phyloP scores from a whole-genome alignment of 2,329 filamentous ascomycete genomes.

The Paraconiothyrium sp. region DNA sequence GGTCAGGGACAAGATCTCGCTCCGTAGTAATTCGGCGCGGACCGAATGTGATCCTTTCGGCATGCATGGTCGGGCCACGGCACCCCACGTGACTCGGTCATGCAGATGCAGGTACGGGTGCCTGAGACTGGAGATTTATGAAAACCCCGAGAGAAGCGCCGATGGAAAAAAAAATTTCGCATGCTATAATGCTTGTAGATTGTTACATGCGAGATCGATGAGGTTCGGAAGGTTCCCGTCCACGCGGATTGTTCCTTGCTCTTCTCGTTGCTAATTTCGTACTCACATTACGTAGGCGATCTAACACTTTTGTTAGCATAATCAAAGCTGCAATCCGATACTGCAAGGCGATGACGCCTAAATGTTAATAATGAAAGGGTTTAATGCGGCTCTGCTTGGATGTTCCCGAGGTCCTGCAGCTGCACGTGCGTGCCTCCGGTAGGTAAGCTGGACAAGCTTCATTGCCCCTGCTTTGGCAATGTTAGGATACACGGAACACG shows the following conservation, averaged over 20 bases:
- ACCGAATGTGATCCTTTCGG: constrained; percentile 10
- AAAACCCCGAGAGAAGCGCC: background rate
- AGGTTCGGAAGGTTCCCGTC: background rate
- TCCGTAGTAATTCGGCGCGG: constrained; percentile 13
- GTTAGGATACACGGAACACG: too few relatives aligned
- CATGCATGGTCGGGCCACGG: background rate
- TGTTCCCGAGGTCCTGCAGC: background rate
- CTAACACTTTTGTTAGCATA: background rate
- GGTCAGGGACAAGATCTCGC: constrained; percentile 3
- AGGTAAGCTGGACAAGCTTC: background rate
- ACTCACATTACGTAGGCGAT: too few relatives aligned
- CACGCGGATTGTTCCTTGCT: background rate
- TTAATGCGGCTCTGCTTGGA: constrained; percentile 16
- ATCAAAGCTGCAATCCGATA: background rate
- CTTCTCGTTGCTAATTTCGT: background rate
- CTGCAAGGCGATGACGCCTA: background rate
- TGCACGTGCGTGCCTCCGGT: background rate
- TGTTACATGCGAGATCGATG: background rate
- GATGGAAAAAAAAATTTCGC: background rate
- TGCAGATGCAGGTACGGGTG: background rate
- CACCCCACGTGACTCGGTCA: background rate
- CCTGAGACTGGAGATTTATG: background rate
- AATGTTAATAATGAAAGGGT: background rate
- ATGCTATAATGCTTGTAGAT: too few relatives aligned
- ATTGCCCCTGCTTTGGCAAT: background rate